Conservation (phyloP, 2,329 filamentous ascomycete genomes). For the Bipolaris cookei region DNA sequence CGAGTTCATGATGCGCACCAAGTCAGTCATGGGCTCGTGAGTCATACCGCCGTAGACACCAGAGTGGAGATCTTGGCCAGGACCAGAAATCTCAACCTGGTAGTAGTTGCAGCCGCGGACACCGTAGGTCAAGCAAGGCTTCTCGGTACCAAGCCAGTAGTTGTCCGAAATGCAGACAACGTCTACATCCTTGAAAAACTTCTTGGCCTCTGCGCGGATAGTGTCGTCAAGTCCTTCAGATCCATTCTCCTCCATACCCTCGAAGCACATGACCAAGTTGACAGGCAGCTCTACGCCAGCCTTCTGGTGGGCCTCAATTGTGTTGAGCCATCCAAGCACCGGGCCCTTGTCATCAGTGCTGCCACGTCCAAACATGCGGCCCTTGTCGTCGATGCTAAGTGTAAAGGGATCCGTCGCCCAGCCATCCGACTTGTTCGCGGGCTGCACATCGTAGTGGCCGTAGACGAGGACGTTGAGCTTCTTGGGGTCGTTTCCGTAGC, state of each 20-base stretch:
- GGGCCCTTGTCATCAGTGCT: constrained; percentile 98
- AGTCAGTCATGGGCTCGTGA: constrained; percentile 98
- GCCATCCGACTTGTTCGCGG: constrained; percentile 88
- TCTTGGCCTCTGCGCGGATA: constrained; percentile 87
- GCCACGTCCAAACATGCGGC: constrained; percentile 93
- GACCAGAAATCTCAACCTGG: constrained; percentile 86
- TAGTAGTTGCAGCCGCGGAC: constrained; percentile 99
- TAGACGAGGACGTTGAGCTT: constrained; percentile 97
- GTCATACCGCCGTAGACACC: constrained; percentile 96
- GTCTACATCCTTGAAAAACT: constrained; percentile 93
- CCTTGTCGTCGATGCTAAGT: constrained; percentile 85
- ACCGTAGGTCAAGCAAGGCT: constrained; percentile 96
- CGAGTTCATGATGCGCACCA: constrained; percentile 79
- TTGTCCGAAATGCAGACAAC: constrained; percentile 99
- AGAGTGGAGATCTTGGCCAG: constrained; percentile 91
- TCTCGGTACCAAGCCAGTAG: constrained; percentile 99
- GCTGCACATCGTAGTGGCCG: constrained; percentile 98
- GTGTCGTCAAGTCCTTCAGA: constrained; percentile 96
- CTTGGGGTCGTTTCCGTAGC: constrained; percentile 88
- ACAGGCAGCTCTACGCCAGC: constrained; percentile 93
- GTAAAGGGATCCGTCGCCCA: constrained; percentile 96
- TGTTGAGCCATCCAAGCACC: constrained; percentile 95
- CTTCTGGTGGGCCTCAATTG: constrained; percentile 96
- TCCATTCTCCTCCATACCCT: constrained; percentile 99
- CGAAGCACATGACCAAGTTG: constrained; percentile 98